These are phyloP conservation scores for Pseudogymnoascus sp. DNA, from an alignment of 2,329 filamentous ascomycete genomes.

Conservation along the genomic window DNA sequence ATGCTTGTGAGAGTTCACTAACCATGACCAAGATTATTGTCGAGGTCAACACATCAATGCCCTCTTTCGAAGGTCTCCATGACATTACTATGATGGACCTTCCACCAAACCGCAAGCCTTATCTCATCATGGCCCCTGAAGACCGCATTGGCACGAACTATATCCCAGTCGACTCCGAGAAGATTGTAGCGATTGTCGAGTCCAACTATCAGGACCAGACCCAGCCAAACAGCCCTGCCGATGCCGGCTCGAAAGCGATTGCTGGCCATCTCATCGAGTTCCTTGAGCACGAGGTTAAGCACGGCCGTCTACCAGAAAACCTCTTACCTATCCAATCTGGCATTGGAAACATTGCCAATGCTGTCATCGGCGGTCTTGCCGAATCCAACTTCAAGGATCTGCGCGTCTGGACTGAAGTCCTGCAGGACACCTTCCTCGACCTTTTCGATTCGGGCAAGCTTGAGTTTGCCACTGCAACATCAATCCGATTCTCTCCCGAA, in stretches of 20 bases:
- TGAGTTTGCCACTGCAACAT: conserved; percentile 84
- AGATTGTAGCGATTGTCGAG: conserved; percentile 77
- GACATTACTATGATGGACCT: conserved; percentile 86
- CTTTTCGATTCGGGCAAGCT: conserved; percentile 82
- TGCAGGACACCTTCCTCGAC: conserved; percentile 88
- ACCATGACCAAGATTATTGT: conserved; percentile 60
- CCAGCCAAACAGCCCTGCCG: conserved; percentile 65
- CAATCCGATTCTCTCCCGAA: conserved; percentile 82
- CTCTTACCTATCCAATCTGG: conserved; percentile 78
- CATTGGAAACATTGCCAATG: conserved; percentile 90
- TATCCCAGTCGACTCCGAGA: conserved; percentile 76
- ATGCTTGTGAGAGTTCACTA: background rate
- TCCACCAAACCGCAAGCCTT: conserved; percentile 73
- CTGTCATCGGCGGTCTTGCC: conserved; percentile 74
- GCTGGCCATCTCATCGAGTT: conserved; percentile 75
- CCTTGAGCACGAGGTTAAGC: conserved; percentile 74
- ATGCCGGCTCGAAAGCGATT: conserved; percentile 64
- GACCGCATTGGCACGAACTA: conserved; percentile 77
- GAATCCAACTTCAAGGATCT: conserved; percentile 79
- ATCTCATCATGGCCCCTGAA: conserved; percentile 75
- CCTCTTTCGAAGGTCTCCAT: conserved; percentile 79
- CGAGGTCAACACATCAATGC: conserved; percentile 81
- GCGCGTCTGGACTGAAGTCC: conserved; percentile 87
- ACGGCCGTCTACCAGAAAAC: conserved; percentile 66
- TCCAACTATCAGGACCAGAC: conserved; percentile 75